Base-by-base conservation (phyloP, 192 early-diverging fungal species). In the Entomortierella parvispora region DNA sequence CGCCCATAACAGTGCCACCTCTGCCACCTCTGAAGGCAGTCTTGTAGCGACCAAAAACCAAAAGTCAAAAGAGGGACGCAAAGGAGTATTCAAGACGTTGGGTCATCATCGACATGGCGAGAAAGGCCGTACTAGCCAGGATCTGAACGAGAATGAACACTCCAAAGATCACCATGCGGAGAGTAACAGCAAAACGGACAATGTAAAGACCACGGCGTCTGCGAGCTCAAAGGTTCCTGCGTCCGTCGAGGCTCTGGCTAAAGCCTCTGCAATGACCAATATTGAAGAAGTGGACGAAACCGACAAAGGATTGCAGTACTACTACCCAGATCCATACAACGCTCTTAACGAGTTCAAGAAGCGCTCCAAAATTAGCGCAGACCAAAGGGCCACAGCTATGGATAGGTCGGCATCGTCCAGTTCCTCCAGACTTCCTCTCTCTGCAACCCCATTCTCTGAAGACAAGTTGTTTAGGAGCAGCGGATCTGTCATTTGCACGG, bases 301-400 rank as follows among this genome's bases (percentile, higher is more conserved):
- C 12, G 64, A 62, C 23, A 67, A 48, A 47, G 52, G 49, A 50
- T 40, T 71, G 1, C 69, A 71, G 53, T 76, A 76, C 43, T 67
- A 62, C 25, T 76, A 76, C 40, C 59, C 71, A 2, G 65, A 76
- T 26, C 71, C 65, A 6, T 76, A 76, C 9, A 57, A 22, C 34
- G 62, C 33, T 23, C 46, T 63, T 11, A 32, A 59, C 2, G 69
- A 71, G 29, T 57, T 56, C 61, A 63, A 55, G 20, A 55, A 52
- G 18, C 53, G 44, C 8, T 2, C 46, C 2, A 8, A 25, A 11
- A 3, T 18, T 11, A 25, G 45, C 17, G 18, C 22, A 9, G 34
- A 26, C 4, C 28, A 43, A 6, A 11, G 20, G 18, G 12, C 43
- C 25, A 45, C 20, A 8, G 31, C 33, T 4, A 59, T 18, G 46